Conservation (phyloP, 2,329 filamentous ascomycete species). For the Alternaria brassicae region DNA sequence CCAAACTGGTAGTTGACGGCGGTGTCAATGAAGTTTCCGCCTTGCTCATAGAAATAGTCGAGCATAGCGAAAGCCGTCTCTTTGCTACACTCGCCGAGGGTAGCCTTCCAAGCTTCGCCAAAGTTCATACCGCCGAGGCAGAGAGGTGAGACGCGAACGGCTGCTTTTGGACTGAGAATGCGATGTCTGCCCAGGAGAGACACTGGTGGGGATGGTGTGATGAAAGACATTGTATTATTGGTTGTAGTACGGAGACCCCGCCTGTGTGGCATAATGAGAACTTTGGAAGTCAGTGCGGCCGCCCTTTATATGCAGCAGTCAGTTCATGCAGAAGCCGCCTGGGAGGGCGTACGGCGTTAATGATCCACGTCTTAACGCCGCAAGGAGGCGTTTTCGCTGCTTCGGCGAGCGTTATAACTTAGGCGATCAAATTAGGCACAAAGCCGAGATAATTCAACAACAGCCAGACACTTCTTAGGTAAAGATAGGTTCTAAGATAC, state of each 20-base stretch:
- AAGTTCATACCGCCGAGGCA: conserved; percentile 70
- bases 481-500: too few relatives aligned
- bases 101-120: conserved; percentile 63
- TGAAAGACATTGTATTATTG: conserved; percentile 10
- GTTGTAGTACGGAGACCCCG: not conserved
- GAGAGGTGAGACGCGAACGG: conserved; percentile 59
- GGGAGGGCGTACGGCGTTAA: not conserved
- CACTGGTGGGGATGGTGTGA: not conserved
- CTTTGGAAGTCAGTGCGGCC: not conserved
- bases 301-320: not conserved
- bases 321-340: not conserved
- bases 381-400: too few relatives aligned
- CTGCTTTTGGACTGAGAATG: conserved; percentile 69
- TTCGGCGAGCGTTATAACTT: too few relatives aligned
- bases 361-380: not conserved
- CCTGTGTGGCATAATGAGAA: not conserved
- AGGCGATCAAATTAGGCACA: too few relatives aligned
- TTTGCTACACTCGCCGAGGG: conserved; percentile 71
- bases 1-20: conserved; percentile 52
- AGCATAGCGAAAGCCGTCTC: conserved; percentile 69
- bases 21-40: conserved; percentile 79
- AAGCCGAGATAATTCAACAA: too few relatives aligned
- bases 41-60: conserved; percentile 70
- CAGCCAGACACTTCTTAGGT: too few relatives aligned
- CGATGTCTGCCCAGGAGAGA: conserved; percentile 71